These are phyloP conservation scores for Puccinia hordei DNA, from an alignment of 1,284 basidiomycete genomes.

Conservation along the genomic window DNA sequence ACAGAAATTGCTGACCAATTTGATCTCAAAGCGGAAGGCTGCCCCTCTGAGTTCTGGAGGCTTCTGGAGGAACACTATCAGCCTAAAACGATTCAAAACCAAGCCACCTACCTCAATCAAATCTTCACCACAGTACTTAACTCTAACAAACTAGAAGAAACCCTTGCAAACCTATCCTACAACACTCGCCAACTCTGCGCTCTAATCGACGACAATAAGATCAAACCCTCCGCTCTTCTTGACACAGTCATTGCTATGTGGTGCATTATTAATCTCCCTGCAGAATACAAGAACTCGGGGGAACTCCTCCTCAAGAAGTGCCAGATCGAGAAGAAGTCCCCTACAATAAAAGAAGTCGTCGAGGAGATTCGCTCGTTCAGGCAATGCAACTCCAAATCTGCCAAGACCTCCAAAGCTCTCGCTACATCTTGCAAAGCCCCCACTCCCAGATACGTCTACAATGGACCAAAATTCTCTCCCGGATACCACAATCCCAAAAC, in stretches of 20 bases:
- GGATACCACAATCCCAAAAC: no score
- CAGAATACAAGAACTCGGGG: no score
- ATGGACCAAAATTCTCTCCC: no score
- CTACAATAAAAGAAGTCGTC: no score
- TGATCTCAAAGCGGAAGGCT: neutral
- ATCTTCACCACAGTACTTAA: neutral
- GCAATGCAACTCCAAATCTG: neutral
- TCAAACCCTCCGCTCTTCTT: constrained; percentile 9
- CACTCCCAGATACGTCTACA: neutral
- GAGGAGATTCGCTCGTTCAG: no score
- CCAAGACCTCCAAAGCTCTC: neutral
- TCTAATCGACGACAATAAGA: constrained; percentile 2
- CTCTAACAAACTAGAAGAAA: neutral
- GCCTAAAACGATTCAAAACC: no score
- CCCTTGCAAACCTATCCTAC: neutral
- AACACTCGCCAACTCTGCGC: constrained; percentile 10
- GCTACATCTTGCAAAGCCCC: neutral
- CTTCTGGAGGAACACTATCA: no score
- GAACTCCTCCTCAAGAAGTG: no score
- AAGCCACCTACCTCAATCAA: neutral
- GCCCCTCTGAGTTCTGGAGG: no score
- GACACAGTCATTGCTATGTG: no score
- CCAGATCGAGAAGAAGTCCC: no score
- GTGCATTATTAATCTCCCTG: no score
- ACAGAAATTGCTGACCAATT: neutral